These are phyloP conservation scores for Cyclotella atomus DNA, from an alignment of 108 stramenopile genomes.

Conservation along the genomic window DNA sequence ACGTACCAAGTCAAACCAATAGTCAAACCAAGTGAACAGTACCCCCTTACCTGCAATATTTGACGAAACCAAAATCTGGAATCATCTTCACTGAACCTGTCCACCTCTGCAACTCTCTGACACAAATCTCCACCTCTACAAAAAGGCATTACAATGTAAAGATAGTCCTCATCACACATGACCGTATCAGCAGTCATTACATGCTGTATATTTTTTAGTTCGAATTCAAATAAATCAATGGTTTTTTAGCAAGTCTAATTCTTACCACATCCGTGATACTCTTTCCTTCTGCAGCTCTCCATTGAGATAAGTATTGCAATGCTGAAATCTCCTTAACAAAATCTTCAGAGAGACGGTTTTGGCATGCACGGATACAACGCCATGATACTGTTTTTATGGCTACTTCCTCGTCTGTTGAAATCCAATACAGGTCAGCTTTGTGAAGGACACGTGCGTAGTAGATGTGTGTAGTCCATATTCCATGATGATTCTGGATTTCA, in stretches of 20 bases:
- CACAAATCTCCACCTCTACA: conserved; percentile 42
- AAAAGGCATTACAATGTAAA: conserved; percentile 51
- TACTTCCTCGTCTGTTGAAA: conserved; percentile 23
- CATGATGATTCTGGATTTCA: conserved; percentile 30
- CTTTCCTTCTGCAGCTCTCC: neutral
- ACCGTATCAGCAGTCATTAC: conserved; percentile 39
- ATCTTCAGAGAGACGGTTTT: conserved; percentile 30
- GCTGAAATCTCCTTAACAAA: conserved; percentile 40
- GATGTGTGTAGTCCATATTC: conserved; percentile 15
- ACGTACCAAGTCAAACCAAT: neutral
- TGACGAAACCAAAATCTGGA: conserved; percentile 77
- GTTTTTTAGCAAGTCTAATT: too few species aligned
- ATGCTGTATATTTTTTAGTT: too few species aligned
- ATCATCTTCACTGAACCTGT: conserved; percentile 68
- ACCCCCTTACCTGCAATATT: conserved; percentile 74
- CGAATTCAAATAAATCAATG: too few species aligned
- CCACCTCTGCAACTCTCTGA: conserved; percentile 16
- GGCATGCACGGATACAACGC: conserved; percentile 11
- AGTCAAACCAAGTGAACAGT: neutral
- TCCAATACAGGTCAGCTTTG: conserved; percentile 40
- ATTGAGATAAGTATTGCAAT: conserved; percentile 40
- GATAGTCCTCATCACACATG: conserved; percentile 33
- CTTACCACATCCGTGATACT: conserved; percentile 8
- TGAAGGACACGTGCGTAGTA: conserved; percentile 27
- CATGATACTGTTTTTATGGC: conserved; percentile 45